Conservation (phyloP, 2,329 filamentous ascomycete species). For the Epichloe aotearoae region DNA sequence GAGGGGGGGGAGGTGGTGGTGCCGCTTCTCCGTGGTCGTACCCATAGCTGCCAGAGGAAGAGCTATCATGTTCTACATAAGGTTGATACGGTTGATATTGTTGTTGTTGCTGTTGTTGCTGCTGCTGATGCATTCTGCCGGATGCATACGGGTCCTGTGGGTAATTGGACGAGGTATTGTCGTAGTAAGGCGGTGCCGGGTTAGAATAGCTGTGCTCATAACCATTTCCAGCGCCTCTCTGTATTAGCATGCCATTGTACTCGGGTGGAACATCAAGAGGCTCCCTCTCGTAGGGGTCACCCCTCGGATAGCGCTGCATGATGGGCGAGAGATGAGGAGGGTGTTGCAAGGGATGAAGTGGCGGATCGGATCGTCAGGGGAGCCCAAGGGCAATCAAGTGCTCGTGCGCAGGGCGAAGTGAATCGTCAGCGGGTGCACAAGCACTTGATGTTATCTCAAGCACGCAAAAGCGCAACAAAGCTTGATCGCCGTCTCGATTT, state of each 20-base stretch:
- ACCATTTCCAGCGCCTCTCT: constrained; percentile 9
- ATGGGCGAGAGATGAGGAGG: background rate
- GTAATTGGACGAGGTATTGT: constrained; percentile 11
- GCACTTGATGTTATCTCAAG: background rate
- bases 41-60: background rate
- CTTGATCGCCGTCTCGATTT: background rate
- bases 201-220: constrained; percentile 6
- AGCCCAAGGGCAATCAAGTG: background rate
- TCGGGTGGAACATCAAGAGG: constrained; percentile 17
- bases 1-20: constrained; percentile 7
- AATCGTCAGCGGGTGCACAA: background rate
- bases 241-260: background rate
- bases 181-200: constrained; percentile 14
- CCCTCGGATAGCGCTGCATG: constrained; percentile 20
- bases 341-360: too few species aligned
- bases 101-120: background rate
- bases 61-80: background rate
- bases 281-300: constrained; percentile 23
- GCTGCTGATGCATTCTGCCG: background rate
- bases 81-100: background rate
- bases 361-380: background rate
- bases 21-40: background rate
- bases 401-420: background rate
- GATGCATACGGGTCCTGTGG: background rate
- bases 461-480: background rate